Base-by-base conservation (phyloP, 768 basidiomycete species). In the Butyriboletus loyo region DNA sequence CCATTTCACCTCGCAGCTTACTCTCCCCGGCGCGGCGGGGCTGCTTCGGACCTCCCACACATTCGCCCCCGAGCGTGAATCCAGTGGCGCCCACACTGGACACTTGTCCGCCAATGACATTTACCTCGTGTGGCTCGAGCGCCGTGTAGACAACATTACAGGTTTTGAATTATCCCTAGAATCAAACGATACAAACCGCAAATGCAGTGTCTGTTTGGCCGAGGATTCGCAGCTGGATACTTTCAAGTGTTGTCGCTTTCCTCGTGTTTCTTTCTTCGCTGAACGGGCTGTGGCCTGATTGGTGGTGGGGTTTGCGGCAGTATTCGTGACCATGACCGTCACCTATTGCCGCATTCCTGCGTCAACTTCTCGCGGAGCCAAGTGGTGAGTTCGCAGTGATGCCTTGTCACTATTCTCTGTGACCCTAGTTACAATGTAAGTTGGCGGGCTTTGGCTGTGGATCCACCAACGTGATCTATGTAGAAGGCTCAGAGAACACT, bases 51-150 rank as follows among this genome's bases (percentile, higher is more conserved):
- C n/a, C n/a, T n/a, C n/a, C n/a, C n/a, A n/a, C n/a, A n/a, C n/a
- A n/a, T n/a, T n/a, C n/a, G n/a, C 83, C 84, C 2, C 83, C 83
- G 0, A 84, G 72, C 2, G 71, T 73, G 46, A 82, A 74, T 0
- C 82, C 82, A 13, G 75, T 82, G 1, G 83, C 80, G n/a, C 84
- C 83, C 5, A 83, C 75, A 11, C 83, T 83, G 2, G 73, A 58
- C 0, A 83, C 76, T 2, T 81, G 43, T 67, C 9, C 81, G 4
- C 85, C 84, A 5, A 83, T 74, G 8, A 84, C 80, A 43, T 75
- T 82, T 7, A 83, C 78, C 5, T 69, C 71, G 42, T 73, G 58
- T 1, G 77, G 79, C 7, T 68, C 74, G 1, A 86, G 73, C 14
- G 52, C 52, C 1, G 66, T 67, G 52, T 86, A 86, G 67, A 79